phyloP scores from a whole-genome alignment of 805 yeast genomes.

The Starmerella tilneyi region DNA sequence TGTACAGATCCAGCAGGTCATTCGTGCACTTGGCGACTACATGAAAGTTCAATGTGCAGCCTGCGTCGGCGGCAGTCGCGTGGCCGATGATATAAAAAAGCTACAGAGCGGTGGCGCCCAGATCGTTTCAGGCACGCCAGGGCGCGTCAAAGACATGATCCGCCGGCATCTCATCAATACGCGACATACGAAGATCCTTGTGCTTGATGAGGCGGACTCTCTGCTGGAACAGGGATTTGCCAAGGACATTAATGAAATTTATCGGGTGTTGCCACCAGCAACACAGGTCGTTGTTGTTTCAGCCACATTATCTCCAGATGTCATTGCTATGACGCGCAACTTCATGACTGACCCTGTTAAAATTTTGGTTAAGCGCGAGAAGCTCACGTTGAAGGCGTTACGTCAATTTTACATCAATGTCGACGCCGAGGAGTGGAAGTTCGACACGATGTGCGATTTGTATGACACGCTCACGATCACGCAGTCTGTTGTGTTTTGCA shows the following conservation, averaged over 20 bases:
- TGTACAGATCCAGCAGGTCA: constrained; percentile 80
- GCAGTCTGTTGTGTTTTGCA: constrained; percentile 96
- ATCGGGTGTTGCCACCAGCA: constrained; percentile 68
- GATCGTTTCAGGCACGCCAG: constrained; percentile 94
- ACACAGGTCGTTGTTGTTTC: constrained; percentile 90
- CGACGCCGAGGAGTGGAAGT: constrained; percentile 87
- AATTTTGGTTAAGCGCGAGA: constrained; percentile 89
- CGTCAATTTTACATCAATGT: constrained; percentile 85
- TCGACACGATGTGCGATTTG: constrained; percentile 86
- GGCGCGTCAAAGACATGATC: constrained; percentile 85
- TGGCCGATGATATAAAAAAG: constrained; percentile 63
- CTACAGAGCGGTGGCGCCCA: constrained; percentile 72
- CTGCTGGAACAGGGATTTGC: constrained; percentile 85
- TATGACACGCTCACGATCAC: constrained; percentile 93
- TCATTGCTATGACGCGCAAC: constrained; percentile 80
- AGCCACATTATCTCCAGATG: constrained; percentile 89
- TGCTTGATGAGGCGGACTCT: constrained; percentile 96
- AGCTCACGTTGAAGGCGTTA: constrained; percentile 86
- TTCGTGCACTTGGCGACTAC: constrained; percentile 74
- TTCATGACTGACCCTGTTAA: constrained; percentile 90
- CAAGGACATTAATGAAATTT: constrained; percentile 88
- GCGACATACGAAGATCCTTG: constrained; percentile 71
- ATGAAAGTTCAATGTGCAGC: constrained; percentile 82
- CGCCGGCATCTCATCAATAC: constrained; percentile 68
- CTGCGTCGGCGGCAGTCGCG: constrained; percentile 85